A percentile compares a stretch with the other conserved stretches of the same genome.
phyloP scores from a whole-genome alignment of 805 yeast species.

The Candida endomychidarum region DNA sequence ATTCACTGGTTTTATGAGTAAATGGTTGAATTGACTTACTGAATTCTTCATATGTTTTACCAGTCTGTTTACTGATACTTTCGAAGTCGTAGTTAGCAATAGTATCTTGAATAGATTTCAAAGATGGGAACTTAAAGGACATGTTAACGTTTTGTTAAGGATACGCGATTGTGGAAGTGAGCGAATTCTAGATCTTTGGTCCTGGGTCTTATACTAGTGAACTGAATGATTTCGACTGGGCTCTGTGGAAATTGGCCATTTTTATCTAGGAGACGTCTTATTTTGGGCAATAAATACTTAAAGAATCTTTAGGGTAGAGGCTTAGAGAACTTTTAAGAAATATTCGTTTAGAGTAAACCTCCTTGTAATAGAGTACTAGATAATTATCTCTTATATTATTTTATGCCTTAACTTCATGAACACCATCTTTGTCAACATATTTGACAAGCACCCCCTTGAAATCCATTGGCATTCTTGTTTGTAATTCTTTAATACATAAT shows the following conservation, averaged over 20 bases:
- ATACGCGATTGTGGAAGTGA: constrained; percentile 3
- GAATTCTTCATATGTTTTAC: constrained; percentile 46
- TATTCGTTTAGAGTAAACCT: too few species aligned
- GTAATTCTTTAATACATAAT: constrained; percentile 74
- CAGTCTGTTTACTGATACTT: constrained; percentile 35
- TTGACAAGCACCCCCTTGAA: constrained; percentile 82
- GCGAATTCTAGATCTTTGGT: too few species aligned
- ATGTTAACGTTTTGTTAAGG: constrained; percentile 7
- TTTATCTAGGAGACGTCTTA: too few species aligned
- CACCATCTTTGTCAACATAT: constrained; percentile 62
- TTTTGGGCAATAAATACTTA: too few species aligned
- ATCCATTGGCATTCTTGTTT: constrained; percentile 86
- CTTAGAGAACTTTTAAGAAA: too few species aligned
- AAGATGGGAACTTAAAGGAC: constrained; percentile 16
- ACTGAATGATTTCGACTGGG: too few species aligned
- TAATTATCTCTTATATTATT: too few species aligned
- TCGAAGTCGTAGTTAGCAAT: constrained; percentile 40
- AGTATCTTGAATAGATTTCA: constrained; percentile 36
- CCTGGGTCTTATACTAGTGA: too few species aligned
- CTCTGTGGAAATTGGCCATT: too few species aligned
- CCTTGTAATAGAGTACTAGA: too few species aligned
- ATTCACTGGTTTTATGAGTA: constrained; percentile 57
- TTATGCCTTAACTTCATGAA: constrained; percentile 8
- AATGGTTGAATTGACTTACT: constrained; percentile 50
- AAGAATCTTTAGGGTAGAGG: too few species aligned